Base-by-base conservation (phyloP, 257 asterid genomes). In the Capsicum baccatum region DNA sequence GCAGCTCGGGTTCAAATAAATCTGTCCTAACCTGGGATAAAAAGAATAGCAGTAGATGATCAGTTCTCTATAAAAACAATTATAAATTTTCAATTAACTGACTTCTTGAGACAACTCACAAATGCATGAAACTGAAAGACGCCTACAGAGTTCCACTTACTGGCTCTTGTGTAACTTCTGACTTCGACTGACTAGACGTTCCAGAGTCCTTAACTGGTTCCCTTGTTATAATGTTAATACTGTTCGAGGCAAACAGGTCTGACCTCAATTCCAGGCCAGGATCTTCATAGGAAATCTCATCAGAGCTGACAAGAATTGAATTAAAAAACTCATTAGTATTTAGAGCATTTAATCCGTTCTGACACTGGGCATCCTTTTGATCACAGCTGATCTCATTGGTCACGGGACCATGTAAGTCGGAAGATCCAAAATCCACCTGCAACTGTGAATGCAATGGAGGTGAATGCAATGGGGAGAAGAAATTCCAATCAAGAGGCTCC, bases 361-460 rank as follows among this genome's bases (percentile, higher is more conserved):
- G 97, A 70, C 79, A 83, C 12, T 89, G 91, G 81, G 78, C 15
- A 66, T n/a, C 80, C 14, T 81, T 85, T 59, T 83, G 90, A 76
- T 67, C 79, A 73, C 64, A 67, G 84, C 60, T 81, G 60, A 84
- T 62, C 81, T 91, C 91, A 85, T 80, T 83, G 19, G 69, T 3
- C 56, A 87, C 79, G 83, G 83, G 37, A 88, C 58, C 79, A 69
- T 84, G 85, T 9, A 85, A 57, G 89, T 56, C 83, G 4, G 90
- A 84, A 63, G 92, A 88, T 82, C 92, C 98, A 69, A 91, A 86
- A 89, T 90, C 95, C n/a, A 71, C 74, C 85, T 90, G 97, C 90
- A 91, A 90, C 88, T 92, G 97, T 4, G 94, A 87, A 70, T 89
- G 94, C 88, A 89, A 67, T 0, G 97, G 97, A 63, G 94, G 97